Conservation (phyloP, 78 protist species). For the Dictyostelium capitatum region DNA sequence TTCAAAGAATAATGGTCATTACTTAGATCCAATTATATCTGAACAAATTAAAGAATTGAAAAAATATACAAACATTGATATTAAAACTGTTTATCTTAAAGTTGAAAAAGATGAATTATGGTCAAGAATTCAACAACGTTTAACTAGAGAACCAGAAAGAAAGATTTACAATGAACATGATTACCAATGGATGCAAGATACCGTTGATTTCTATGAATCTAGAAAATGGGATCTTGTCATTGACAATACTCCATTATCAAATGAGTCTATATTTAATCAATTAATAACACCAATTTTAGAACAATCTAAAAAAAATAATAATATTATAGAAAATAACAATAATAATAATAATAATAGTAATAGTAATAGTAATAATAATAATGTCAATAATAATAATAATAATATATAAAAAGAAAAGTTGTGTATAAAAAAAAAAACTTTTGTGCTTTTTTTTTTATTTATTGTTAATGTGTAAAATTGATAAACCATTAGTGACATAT, state of each 20-base stretch:
- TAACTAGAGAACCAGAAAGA: slow-evolving; percentile 58
- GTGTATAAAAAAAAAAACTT: background rate
- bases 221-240: slow-evolving; percentile 60
- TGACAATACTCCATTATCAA: slow-evolving; percentile 10
- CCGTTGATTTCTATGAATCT: slow-evolving; percentile 39
- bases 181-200: slow-evolving; percentile 64
- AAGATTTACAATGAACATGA: slow-evolving; percentile 49
- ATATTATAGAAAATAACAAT: background rate
- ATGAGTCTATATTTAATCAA: background rate
- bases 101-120: slow-evolving; percentile 52
- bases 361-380: background rate
- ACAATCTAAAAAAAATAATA: background rate
- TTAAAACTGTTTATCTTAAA: slow-evolving; percentile 54
- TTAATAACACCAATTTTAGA: background rate
- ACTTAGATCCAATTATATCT: slow-evolving; percentile 61
- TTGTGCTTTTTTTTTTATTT: background rate
- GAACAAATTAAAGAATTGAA: slow-evolving; percentile 69
- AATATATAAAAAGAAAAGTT: background rate
- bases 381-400: background rate
- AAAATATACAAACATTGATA: slow-evolving; percentile 45
- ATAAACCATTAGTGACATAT: no score
- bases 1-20: slow-evolving; percentile 40
- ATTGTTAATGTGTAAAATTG: no score
- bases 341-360: slow-evolving; percentile 7
- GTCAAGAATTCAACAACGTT: slow-evolving; percentile 54